Conservation (phyloP, 1,284 basidiomycete genomes). For the Papiliotrema fonsecae region DNA sequence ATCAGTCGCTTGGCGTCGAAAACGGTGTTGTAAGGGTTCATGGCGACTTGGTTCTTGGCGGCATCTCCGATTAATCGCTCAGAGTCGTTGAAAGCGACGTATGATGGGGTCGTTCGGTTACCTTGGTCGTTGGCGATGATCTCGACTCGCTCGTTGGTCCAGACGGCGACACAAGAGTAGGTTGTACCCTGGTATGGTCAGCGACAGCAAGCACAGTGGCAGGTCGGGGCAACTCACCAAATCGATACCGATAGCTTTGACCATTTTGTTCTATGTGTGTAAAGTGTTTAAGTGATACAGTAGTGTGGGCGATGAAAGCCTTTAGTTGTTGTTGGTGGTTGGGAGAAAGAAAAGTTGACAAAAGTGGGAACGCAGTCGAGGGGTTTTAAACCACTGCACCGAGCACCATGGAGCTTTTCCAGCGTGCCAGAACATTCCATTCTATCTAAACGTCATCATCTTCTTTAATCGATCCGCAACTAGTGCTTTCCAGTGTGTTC, state of each 20-base stretch:
- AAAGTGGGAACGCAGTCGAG: no score
- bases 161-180: conserved; percentile 81
- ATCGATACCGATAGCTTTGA: conserved; percentile 81
- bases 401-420: no score
- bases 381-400: no score
- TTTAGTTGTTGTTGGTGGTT: no score
- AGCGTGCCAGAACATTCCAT: no score
- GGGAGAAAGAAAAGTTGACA: no score
- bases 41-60: conserved; percentile 78
- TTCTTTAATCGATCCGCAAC: no score
- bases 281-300: not conserved
- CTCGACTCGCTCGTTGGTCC: conserved; percentile 98
- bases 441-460: no score
- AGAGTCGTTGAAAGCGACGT: conserved; percentile 85
- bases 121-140: conserved; percentile 97
- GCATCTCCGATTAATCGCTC: conserved; percentile 84
- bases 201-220: not conserved
- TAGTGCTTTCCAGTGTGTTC: no score
- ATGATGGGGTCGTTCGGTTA: conserved; percentile 92
- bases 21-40: conserved; percentile 88
- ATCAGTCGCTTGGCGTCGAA: conserved; percentile 98
- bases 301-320: no score
- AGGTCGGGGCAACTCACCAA: conserved; percentile 19
- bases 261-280: conserved; percentile 26
- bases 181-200: conserved; percentile 59